Evolutionary conservation across 73 alveolate species (phyloP), one percentile per base, ranked within the genome.

Genomic region (Symbiodinium pilosum): DNA sequence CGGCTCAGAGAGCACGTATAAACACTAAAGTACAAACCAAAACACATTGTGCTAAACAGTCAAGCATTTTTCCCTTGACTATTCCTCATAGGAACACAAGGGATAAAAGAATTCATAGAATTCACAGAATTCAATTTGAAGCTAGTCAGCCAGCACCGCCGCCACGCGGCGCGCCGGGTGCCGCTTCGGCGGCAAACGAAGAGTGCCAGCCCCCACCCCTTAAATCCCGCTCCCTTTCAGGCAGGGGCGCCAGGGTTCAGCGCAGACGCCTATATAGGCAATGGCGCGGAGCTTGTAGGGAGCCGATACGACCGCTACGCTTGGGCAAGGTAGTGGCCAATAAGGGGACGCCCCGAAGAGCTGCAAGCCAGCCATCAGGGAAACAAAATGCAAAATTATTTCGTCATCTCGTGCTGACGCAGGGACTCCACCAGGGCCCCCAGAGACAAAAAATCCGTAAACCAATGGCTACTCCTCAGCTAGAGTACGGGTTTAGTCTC

Each of bases 121-220:
- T 47, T 47, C 59, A 47, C n/a, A 14, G 59, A 47, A 47, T 47
- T 47, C 6, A 47, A 47, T 14, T 9, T 14, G 14, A 47, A 47
- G 59, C 6, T 9, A 69, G 39, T 83, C 59, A 83, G 92, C 92
- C 68, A 24, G 26, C 92, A 83, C 92, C 92, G 92, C 92, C 92
- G 43, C 71, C 92, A 4, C 43, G 47, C 21, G 92, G 92, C 92
- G 92, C 92, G 92, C 92, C 92, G 92, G n/a, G n/a, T n/a, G 92
- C 71, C n/a, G 21, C 92, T 40, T 69, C 59, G 42, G 7, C 7
- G 32, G 43, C 42, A 42, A 83, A 59, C 42, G 92, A 83, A 52
- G 92, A 83, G 47, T 52, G 47, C 71, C 28, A 59, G 7, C 7
- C 11, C 21, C 36, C 43, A 12, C 71, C 4, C 26, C 42, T 9